Evolutionary conservation across 257 asterid genomes (phyloP), one percentile per base, ranked within the genome.

Genomic region (Coffea eugenioides): DNA sequence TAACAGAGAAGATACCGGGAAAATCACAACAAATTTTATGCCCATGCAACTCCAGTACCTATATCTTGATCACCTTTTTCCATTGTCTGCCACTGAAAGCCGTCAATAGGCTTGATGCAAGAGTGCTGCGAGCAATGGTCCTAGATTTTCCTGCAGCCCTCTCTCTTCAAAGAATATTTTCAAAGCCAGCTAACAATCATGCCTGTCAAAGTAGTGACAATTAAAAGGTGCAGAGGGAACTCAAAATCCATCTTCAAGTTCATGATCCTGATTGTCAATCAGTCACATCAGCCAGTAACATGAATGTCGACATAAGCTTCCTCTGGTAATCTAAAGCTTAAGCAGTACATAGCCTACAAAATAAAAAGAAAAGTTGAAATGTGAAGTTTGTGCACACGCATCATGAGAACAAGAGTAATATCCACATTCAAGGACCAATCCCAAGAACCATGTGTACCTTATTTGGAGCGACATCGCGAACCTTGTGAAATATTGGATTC

Each of bases 381-480:
- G 34, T 34, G 54, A 69, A 67, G 21, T 20, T 23, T 8, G 56
- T 34, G 69, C 39, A 31, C 31, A 62, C 15, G 18, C 62, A 12
- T 39, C 48, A 68, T 23, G 18, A 39, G 0, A 70, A 34, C 3
- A 57, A 0, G 18, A 61, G 27, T 27, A 13, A 18, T 71, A 36
- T 20, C 9, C 51, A 7, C 52, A 49, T 36, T n/a, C 43, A 13
- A 73, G 20, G 77, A 45, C 0, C 39, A 39, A n/a, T 21, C 66
- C 31, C 31, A 20, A 68, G 59, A 73, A 34, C 56, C 54, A 82
- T 36, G 46, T 52, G 56, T 92, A 93, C 98, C 99, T 95, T 95
- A 88, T 92, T 91, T 54, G 99, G 99, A 49, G 99, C 96, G 51
- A 95, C 99, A 80, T 90, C 96, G 85, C 99, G 85, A 69, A 95